Evolutionary conservation across 371 early-diverging fungal genomes (phyloP).

Genomic region (Blastocladiella emersonii): DNA sequence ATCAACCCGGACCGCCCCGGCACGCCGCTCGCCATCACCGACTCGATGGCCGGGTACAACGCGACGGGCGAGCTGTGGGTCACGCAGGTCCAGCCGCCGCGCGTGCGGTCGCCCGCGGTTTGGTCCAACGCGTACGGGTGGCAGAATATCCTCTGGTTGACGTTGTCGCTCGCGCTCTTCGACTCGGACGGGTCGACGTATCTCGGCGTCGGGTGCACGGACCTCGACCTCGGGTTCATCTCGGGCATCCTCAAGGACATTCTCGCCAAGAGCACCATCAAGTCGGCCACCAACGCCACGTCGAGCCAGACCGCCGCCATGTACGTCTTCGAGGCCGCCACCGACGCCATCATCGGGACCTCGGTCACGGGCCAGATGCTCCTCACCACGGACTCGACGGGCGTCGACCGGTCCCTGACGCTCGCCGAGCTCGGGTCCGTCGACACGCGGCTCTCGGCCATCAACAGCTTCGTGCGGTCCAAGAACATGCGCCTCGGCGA

Average conservation of each 20-base stretch:
- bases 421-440: neutral
- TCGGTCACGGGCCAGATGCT: neutral
- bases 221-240: neutral
- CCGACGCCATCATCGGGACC: neutral
- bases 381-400: neutral
- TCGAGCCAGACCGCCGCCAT: neutral
- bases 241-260: neutral
- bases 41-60: neutral
- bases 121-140: neutral
- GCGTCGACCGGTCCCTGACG: neutral
- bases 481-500: neutral
- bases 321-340: neutral
- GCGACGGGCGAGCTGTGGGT: neutral
- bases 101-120: neutral
- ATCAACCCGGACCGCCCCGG: neutral
- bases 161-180: neutral
- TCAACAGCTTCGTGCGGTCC: neutral
- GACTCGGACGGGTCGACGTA: neutral
- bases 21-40: neutral
- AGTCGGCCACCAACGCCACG: too few species aligned
- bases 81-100: neutral
- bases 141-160: neutral
- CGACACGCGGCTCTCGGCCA: neutral
- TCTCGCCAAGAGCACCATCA: too few species aligned
- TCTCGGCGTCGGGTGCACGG: neutral